Conservation (phyloP, 768 basidiomycete species). For the Phallus indusiatus region DNA sequence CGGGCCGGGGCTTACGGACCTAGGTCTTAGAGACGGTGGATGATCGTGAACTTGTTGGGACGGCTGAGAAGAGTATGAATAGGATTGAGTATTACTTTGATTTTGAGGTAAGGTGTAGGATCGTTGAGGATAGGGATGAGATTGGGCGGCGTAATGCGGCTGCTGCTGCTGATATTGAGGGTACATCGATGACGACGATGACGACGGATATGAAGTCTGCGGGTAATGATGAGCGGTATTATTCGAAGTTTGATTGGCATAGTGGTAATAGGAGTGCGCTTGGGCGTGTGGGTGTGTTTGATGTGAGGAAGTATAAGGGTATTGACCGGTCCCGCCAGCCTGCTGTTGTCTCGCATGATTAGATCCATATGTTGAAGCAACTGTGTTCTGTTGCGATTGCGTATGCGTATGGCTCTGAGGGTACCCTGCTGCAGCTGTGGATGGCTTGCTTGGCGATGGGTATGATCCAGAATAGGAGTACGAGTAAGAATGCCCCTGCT, state of each 20-base stretch:
- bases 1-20: not conserved
- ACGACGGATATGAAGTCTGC: not conserved
- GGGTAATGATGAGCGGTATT: not conserved
- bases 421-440: not conserved
- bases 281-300: not conserved
- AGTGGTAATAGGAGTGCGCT: not conserved
- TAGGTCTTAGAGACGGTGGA: not conserved
- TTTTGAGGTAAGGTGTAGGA: not conserved
- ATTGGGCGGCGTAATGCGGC: not conserved
- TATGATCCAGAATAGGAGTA: not conserved
- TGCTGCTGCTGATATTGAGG: not conserved
- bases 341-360: not conserved
- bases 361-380: not conserved
- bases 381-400: not conserved
- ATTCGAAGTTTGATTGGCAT: not conserved
- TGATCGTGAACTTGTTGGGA: not conserved
- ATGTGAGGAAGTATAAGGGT: not conserved
- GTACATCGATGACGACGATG: constrained; percentile 1
- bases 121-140: not conserved
- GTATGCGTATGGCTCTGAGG: not conserved
- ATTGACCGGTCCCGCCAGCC: not conserved
- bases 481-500: not conserved
- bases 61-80: not conserved
- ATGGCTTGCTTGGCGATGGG: not conserved
- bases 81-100: not conserved